Base-by-base conservation (phyloP, 495 filamentous ascomycete species). In the Trichoderma orchidacearum region DNA sequence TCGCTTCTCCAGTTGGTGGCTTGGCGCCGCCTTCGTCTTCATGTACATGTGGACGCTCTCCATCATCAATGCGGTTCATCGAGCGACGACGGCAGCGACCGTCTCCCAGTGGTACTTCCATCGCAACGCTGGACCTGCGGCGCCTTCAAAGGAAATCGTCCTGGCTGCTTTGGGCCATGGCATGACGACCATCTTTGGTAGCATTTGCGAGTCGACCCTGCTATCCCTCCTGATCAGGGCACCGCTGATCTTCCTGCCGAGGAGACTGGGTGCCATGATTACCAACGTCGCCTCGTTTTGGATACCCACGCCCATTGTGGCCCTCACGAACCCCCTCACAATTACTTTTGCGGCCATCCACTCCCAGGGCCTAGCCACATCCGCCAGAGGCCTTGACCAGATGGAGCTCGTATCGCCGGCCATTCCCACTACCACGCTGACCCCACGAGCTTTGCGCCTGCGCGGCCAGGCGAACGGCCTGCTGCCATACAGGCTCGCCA, bases 81-180 rank as follows among this genome's bases (percentile, higher is more conserved):
- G 93, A 56, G 80, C 89, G 36, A 90, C 90, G 18, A 95, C 93
- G 15, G 90, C 91, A 45, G 94, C 94, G 51, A 95, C 92, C 11
- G 93, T 97, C 32, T 91, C 86, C 18, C 94, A 98, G 67, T 98
- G 93, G 93, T 98, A 98, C 67, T 98, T 97, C 69, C 92, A 97
- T 70, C 87, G 93, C 54, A 84, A 95, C 55, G 80, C 82, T 23
- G 81, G 83, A 32, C 90, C 93, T 11, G 77, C 85, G 18, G 80
- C 88, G 9, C 81, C 85, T 3, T 87, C 87, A 0, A 76, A 79
- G 51, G 83, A 87, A 53, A 82, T 97, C 51, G 87, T 96, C 38
- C 78, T 81, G 54, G 91, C 92, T 17, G 91, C 90, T 25, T 68
- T 94, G 51, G 70, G 70, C 9, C 93, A 98, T 70, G 83, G 90